Conservation (phyloP, 2,329 filamentous ascomycete genomes). For the Penicillium sp. region DNA sequence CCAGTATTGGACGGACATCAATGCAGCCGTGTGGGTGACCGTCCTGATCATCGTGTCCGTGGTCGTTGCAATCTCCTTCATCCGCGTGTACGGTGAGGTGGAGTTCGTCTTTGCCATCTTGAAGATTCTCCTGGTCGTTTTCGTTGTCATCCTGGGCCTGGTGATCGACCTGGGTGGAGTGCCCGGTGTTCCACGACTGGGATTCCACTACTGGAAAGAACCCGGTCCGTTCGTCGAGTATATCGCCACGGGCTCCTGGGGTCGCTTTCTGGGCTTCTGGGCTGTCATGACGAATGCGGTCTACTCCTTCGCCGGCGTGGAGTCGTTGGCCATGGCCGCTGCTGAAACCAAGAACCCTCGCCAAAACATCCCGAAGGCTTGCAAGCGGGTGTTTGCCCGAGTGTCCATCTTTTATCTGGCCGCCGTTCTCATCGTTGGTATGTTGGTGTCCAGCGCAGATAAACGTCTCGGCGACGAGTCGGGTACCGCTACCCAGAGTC, state of each 20-base stretch:
- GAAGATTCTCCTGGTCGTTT: constrained; percentile 51
- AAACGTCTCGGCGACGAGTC: constrained; percentile 18
- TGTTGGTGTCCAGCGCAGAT: constrained; percentile 59
- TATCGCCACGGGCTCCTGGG: constrained; percentile 57
- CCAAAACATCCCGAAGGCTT: constrained; percentile 54
- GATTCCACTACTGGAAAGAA: constrained; percentile 67
- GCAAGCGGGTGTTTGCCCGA: constrained; percentile 55
- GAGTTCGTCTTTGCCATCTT: constrained; percentile 54
- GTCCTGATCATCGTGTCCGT: constrained; percentile 59
- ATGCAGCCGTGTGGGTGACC: constrained; percentile 42
- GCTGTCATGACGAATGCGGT: constrained; percentile 45
- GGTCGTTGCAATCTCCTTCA: constrained; percentile 57
- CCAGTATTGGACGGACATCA: constrained; percentile 55
- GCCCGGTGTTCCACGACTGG: constrained; percentile 57
- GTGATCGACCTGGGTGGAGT: constrained; percentile 63
- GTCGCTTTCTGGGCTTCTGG: constrained; percentile 63
- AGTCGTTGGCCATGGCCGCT: constrained; percentile 56
- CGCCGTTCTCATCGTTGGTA: constrained; percentile 57
- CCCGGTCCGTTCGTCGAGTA: constrained; percentile 68
- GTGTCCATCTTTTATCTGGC: constrained; percentile 59
- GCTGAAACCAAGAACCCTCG: constrained; percentile 58
- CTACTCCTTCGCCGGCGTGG: constrained; percentile 41
- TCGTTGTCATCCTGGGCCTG: constrained; percentile 47
- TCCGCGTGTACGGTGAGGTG: constrained; percentile 50
- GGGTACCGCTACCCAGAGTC: constrained; percentile 40